A percentile compares a stretch with the other conserved stretches of the same genome.
Evolutionary conservation across 345 rosid species (phyloP).

Genomic region (Streptanthus diversifolius): DNA sequence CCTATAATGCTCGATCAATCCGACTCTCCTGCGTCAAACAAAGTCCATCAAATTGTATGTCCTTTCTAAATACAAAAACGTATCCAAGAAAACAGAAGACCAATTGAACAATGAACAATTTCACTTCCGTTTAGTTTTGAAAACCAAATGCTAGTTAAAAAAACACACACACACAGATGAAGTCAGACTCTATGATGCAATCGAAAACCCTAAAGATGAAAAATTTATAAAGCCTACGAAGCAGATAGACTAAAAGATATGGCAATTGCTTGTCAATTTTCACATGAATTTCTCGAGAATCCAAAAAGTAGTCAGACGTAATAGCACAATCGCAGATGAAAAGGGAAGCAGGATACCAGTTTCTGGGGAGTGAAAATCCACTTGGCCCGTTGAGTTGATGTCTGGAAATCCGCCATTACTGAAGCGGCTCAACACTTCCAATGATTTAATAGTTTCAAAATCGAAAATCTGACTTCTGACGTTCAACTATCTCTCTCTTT

Average conservation of each 20-base stretch:
- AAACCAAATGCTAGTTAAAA: neutral
- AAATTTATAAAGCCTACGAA: neutral
- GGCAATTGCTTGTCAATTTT: neutral
- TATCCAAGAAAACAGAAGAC: neutral
- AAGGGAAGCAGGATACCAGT: conserved; percentile 41
- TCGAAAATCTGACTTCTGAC: neutral
- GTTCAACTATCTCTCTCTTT: neutral
- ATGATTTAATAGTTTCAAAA: neutral
- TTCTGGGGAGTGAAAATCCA: conserved; percentile 86
- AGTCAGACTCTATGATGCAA: neutral
- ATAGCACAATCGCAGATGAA: neutral
- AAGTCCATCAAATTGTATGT: neutral
- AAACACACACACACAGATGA: neutral
- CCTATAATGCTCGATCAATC: too few relatives aligned
- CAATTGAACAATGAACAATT: neutral
- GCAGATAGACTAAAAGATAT: neutral
- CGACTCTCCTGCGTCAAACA: neutral
- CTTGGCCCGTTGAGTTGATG: conserved; percentile 83
- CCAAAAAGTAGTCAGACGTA: neutral
- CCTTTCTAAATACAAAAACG: neutral
- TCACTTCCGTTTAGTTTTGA: neutral
- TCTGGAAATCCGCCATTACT: conserved; percentile 82
- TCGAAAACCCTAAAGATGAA: neutral
- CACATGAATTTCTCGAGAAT: neutral
- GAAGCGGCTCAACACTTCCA: neutral